Evolutionary conservation across 2,329 filamentous ascomycete species (phyloP).

Genomic region (Colletotrichum nymphaeae): DNA sequence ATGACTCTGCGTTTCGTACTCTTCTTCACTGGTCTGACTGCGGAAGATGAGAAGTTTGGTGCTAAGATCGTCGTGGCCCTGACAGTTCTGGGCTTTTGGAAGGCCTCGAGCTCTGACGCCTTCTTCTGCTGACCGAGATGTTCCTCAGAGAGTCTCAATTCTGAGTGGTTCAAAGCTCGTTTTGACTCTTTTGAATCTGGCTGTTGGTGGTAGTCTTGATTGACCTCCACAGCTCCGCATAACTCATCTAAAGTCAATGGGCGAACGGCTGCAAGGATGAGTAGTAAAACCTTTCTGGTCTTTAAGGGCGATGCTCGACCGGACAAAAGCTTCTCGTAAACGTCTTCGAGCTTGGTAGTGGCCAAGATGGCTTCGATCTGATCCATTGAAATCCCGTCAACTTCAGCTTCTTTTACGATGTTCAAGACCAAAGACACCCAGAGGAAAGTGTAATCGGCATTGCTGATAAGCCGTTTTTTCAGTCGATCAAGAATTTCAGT

Average conservation of each 20-base stretch:
- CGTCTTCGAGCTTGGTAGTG: not conserved
- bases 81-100: too few relatives aligned
- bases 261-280: not conserved
- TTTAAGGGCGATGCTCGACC: not conserved
- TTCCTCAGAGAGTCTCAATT: too few relatives aligned
- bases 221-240: not conserved
- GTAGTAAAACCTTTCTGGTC: not conserved
- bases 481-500: not conserved
- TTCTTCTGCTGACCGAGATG: too few relatives aligned
- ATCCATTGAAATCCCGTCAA: not conserved
- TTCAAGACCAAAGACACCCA: not conserved
- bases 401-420: not conserved
- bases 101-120: too few relatives aligned
- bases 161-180: not conserved
- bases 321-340: not conserved
- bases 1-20: too few relatives aligned
- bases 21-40: too few relatives aligned
- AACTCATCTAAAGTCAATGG: not conserved
- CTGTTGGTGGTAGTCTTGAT: not conserved
- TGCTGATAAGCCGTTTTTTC: not conserved
- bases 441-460: not conserved
- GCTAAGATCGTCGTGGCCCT: too few relatives aligned
- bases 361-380: not conserved
- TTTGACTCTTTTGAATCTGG: not conserved
- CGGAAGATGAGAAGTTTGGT: too few relatives aligned